Base-by-base conservation (phyloP, 1,284 basidiomycete species). In the Sporisorium iseilematis-ciliati region DNA sequence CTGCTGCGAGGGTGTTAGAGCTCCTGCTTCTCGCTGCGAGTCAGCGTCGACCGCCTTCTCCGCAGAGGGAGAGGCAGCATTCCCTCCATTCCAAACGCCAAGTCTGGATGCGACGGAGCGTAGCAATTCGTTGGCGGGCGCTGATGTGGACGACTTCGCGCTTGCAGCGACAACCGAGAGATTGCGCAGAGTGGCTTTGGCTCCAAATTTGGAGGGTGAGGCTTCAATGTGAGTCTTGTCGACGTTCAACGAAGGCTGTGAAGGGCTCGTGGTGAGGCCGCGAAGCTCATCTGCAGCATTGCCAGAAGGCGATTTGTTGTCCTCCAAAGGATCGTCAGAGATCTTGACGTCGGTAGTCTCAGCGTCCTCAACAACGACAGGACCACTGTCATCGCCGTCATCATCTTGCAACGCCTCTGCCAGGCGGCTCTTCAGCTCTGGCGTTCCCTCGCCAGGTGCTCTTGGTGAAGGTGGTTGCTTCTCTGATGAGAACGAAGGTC, bases 121-220 rank as follows among this genome's bases (percentile, higher is more conserved):
- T 11, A 77, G 69, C 41, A 77, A 25, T 29, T 79, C 78, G 54
- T 74, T 74, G 40, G 71, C 65, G 5, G 71, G 71, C 5, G 62
- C 65, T 18, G 71, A 74, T 7, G 62, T 25, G 2, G 71, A 65
- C 20, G 62, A 18, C n/a, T 52, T 43, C 18, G 58, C 57, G 18
- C 58, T 56, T 7, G 71, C 71, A 29, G 71, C 65, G 45, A 67
- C 63, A 16, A 46, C 53, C 4, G 71, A 74, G 16, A 69, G 35
- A 29, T 58, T 65, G 50, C 62, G 65, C 7, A 74, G 57, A 1
- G 65, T 62, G 33, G 62, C 42, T 41, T 56, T 67, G 16, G 71
- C 62, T 3, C 61, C 56, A 7, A 69, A 51, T 25, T 56, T 68
- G 41, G 62, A 57, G 18, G 54, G 61, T 4, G 58, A 51, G 6